Base-by-base conservation (phyloP, 257 asterid genomes). In the Petunia axillaris region DNA sequence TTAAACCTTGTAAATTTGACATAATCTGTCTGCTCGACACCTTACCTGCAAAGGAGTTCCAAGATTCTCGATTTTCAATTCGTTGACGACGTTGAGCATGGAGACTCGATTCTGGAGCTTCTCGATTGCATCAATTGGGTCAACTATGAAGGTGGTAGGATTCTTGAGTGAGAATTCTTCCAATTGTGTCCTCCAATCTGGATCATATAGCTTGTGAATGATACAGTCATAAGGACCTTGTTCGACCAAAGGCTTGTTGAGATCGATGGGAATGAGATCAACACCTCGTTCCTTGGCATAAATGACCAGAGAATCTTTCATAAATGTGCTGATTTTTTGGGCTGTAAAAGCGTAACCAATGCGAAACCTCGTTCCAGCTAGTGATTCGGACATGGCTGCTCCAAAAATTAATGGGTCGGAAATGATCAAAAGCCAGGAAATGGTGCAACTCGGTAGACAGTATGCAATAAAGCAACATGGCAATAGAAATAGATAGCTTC, bases 301-400 rank as follows among this genome's bases (percentile, higher is more conserved):
- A 64, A 75, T 80, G 76, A 88, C 36, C 75, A 94, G 93, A 11
- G 98, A 89, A 43, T 92, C 90, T 38, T 86, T 86, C 13, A 92
- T 87, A 70, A 92, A 85, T 78, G 89, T 94, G 62, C 81, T 80
- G 14, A 88, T 83, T 80, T 94, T 94, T 88, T 89, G 89, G 2
- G 91, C 91, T 13, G 89, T 85, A 57, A 94, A 86, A 10, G 98
- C 97, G 80, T 91, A 94, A 41, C 92, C 97, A 4, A 91, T 71
- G 25, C 91, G 89, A 83, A 79, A 88, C 54, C 86, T 85, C 11
- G 70, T 68, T 0, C 79, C 5, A 46, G 6, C 81, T 64, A 60
- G 74, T 25, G 81, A 60, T 44, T 77, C 62, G 38, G 58, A 58
- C 87, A 79, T 36, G 74, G 36, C 11, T 65, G 3, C 48, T 4